Evolutionary conservation across 2,329 filamentous ascomycete genomes (phyloP).

Genomic region (Coleophoma cylindrospora): DNA sequence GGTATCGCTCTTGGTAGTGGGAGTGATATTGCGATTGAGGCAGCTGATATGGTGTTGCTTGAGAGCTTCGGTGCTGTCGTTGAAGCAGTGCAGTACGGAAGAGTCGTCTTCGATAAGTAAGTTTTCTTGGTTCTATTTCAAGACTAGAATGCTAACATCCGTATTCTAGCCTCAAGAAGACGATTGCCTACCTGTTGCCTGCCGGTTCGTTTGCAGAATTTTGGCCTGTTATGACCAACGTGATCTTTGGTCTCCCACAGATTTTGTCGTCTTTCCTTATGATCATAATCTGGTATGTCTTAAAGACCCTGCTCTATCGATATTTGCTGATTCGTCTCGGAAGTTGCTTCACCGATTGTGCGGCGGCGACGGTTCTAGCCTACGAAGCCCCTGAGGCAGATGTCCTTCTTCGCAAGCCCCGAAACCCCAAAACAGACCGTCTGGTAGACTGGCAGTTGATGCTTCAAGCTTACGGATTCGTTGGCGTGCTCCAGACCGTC

Average conservation of each 20-base stretch:
- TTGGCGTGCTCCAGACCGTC: slow-evolving; percentile 59
- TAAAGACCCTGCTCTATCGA: not conserved
- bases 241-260: slow-evolving; percentile 57
- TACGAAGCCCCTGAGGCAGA: slow-evolving; percentile 76
- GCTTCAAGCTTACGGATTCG: slow-evolving; percentile 65
- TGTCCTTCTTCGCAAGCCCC: slow-evolving; percentile 63
- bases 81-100: slow-evolving; percentile 45
- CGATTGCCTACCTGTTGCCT: slow-evolving; percentile 50
- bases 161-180: slow-evolving; percentile 77
- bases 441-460: slow-evolving; percentile 72
- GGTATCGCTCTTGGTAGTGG: slow-evolving; percentile 58
- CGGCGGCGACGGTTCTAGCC: slow-evolving; percentile 66
- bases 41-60: slow-evolving; percentile 47
- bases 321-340: not conserved
- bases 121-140: slow-evolving; percentile 31
- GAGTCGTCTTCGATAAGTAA: slow-evolving; percentile 51
- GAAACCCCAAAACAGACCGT: slow-evolving; percentile 63
- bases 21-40: slow-evolving; percentile 60
- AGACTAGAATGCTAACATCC: slow-evolving; percentile 64
- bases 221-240: slow-evolving; percentile 57
- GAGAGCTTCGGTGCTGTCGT: slow-evolving; percentile 51
- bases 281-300: slow-evolving; percentile 31
- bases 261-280: slow-evolving; percentile 56
- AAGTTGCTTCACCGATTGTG: slow-evolving; percentile 70
- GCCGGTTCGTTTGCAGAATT: slow-evolving; percentile 58